Evolutionary conservation across 345 rosid genomes (phyloP).

Genomic region (Sisymbrium altissimum): DNA sequence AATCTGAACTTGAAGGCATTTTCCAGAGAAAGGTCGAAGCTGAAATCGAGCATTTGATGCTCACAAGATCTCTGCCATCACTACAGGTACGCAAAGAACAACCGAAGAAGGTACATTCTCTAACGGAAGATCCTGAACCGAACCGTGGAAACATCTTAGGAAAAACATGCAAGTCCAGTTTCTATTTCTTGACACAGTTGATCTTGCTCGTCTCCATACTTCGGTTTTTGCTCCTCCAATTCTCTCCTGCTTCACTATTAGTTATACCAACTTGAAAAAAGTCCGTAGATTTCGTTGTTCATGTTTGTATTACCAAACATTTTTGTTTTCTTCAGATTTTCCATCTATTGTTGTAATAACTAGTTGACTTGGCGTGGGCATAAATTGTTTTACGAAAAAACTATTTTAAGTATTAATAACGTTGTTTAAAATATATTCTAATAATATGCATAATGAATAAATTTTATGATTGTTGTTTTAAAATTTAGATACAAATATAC

Average conservation of each 20-base stretch:
- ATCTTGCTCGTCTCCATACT: constrained; percentile 51
- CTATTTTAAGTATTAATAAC: background rate
- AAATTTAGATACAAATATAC: background rate
- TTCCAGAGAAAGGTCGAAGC: constrained; percentile 68
- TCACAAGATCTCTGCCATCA: constrained; percentile 39
- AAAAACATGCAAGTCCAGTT: constrained; percentile 43
- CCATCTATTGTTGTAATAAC: constrained; percentile 2
- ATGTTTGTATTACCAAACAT: constrained; percentile 18
- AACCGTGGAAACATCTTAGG: constrained; percentile 36
- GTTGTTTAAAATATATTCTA: background rate
- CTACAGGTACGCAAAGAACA: constrained; percentile 40
- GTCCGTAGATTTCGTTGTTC: background rate
- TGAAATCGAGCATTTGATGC: constrained; percentile 61
- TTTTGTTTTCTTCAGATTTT: constrained; percentile 3
- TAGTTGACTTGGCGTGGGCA: background rate
- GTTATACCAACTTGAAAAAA: constrained; percentile 53
- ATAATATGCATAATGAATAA: background rate
- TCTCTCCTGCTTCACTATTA: constrained; percentile 40
- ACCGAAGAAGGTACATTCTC: constrained; percentile 22
- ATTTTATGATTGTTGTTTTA: background rate
- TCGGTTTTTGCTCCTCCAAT: constrained; percentile 39
- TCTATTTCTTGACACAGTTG: constrained; percentile 52
- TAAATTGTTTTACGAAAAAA: background rate
- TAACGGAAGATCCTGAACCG: constrained; percentile 46
- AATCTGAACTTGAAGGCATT: constrained; percentile 56